Base-by-base conservation (phyloP, 495 filamentous ascomycete genomes). In the Penicillium nucicola region DNA sequence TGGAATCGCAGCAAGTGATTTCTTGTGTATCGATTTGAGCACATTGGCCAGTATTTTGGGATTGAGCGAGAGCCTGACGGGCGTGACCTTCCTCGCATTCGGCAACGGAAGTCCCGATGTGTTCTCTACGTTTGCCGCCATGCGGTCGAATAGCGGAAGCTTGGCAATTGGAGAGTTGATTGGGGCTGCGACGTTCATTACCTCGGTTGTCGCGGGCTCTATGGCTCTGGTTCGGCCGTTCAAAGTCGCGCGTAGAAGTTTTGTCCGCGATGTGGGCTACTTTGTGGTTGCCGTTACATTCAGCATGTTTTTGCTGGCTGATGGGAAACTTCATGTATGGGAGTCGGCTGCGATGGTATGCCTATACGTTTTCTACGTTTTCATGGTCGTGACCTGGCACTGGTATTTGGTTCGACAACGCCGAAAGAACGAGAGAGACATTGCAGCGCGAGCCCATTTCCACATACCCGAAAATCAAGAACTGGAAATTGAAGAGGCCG, bases 81-180 rank as follows among this genome's bases (percentile, higher is more conserved):
- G 95, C 19, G 95, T 98, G 14, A 99, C 95, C 1, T 95, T 99
- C 58, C 76, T 97, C 42, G 95, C 95, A 4, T 93, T 99, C 68
- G 95, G 95, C 45, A 99, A 99, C 71, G 95, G 95, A n/a, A 97
- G 92, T 55, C 95, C 95, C 0, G 95, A 99, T 68, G 92, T 99
- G 14, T 99, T 99, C 68, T 95, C 89, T 33, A 99, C 95, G 3
- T 97, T 97, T 62, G 95, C 92, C 23, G 95, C 95, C 50, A 97
- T 99, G 92, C 85, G 84, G 64, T 93, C 92, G 20, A 88, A 97
- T 58, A 95, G 90, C 60, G 95, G 91, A 3, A 96, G 92, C 68
- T 78, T 99, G 69, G 95, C 95, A 1, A 84, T 97, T 52, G 95
- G 95, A 25, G 95, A 99, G 70, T 76, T 99, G 42, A 89, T 99